phyloP scores from a whole-genome alignment of 345 rosid species.

The Eucalyptus polyanthemos region DNA sequence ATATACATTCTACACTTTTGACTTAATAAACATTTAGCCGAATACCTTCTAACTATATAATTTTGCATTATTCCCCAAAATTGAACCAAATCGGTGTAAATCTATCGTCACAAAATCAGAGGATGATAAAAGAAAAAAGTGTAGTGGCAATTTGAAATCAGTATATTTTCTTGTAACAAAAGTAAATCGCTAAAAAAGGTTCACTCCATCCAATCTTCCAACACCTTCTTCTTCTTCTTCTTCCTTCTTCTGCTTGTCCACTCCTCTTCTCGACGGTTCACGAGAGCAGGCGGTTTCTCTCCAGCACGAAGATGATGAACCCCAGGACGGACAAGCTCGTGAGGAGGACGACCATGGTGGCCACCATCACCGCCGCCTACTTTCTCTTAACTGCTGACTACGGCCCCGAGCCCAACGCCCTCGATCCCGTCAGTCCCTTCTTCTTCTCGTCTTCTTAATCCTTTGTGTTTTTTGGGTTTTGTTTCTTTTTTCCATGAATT shows the following conservation, averaged over 20 bases:
- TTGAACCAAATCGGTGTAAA: too few relatives aligned
- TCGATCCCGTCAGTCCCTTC: constrained; percentile 58
- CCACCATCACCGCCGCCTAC: constrained; percentile 70
- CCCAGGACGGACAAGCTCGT: constrained; percentile 63
- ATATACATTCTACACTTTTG: neutral
- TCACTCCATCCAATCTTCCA: neutral
- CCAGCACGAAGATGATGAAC: constrained; percentile 19
- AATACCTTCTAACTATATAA: fast-evolving
- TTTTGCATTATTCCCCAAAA: fast-evolving
- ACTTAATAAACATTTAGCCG: too few relatives aligned
- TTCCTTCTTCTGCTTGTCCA: neutral
- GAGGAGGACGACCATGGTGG: constrained; percentile 75
- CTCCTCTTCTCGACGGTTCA: neutral
- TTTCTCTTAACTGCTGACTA: constrained; percentile 85
- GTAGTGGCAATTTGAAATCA: neutral
- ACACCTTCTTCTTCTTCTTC: neutral
- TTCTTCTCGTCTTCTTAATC: neutral
- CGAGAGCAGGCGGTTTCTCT: neutral
- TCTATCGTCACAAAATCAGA: neutral
- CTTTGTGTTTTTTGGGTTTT: neutral
- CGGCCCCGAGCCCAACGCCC: constrained; percentile 75
- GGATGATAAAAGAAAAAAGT: neutral
- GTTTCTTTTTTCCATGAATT: neutral
- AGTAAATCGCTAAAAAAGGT: neutral
- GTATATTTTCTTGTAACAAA: neutral